Evolutionary conservation across 2,329 filamentous ascomycete genomes (phyloP), one percentile per base, ranked within the genome.

Genomic region (Penicillium palitans): DNA sequence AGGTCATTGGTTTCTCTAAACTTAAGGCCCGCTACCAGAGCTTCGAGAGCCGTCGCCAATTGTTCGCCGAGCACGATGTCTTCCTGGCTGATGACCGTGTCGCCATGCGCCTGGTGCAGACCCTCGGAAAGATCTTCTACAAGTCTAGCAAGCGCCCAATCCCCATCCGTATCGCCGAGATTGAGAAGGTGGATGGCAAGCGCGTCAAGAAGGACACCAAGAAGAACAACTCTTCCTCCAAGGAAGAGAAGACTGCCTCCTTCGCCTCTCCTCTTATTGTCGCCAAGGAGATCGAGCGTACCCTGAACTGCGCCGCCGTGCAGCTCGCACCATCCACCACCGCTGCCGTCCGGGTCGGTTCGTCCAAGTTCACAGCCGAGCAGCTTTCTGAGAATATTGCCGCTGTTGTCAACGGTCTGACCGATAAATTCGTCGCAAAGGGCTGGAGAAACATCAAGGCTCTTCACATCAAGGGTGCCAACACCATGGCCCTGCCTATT

Each of bases 71-170:
- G 75, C 91, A 97, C 76, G 95, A 98, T 73, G 80, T 98, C 57
- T 98, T 99, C 80, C 83, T 99, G 57, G 93, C 90, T 52, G 95
- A 99, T 74, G 90, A 96, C 71, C 84, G 95, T 49, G 90, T 99
- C 55, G 79, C 87, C 61, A 84, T 83, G 58, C 80, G 83, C 60
- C 83, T 98, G 59, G 91, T 93, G 57, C 84, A 85, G 64, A 81
- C 87, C 3, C 86, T 99, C 13, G 95, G 93, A 68, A 98, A 96
- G 80, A 89, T 89, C 2, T 98, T 99, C 76, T 98, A 95, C 84
- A 89, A 92, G 80, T 90, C 88, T 17, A 78, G 79, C 63, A 98
- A 98, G 83, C 84, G 93, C 40, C 95, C 95, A 10, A 87, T 99
- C 58, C 93, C 95, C 27, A 84, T 98, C 39, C 81, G 83, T 44